Conservation (phyloP, 1,139 yeast species). For the Arxiozyma telluris region DNA sequence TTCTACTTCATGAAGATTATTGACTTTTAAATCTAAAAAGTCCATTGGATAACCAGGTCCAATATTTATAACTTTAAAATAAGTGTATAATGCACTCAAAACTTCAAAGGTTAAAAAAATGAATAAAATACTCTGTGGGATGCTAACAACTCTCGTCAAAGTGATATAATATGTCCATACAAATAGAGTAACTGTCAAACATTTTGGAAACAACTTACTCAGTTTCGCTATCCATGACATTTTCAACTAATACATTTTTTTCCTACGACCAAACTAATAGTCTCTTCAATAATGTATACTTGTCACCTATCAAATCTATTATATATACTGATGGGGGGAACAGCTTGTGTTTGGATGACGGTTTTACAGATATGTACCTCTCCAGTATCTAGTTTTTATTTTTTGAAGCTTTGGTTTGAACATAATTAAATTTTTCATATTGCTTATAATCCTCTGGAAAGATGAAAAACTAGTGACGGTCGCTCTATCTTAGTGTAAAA, state of each 20-base stretch:
- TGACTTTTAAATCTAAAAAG: conserved; percentile 35
- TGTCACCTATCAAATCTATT: too few relatives aligned
- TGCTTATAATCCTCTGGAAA: too few relatives aligned
- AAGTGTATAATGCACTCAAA: conserved; percentile 34
- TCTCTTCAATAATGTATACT: neutral
- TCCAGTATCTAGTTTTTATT: too few relatives aligned
- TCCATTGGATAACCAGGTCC: conserved; percentile 65
- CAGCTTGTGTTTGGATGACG: too few relatives aligned
- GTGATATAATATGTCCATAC: conserved; percentile 19
- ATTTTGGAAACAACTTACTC: conserved; percentile 19
- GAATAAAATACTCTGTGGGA: conserved; percentile 9
- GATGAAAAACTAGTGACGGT: too few relatives aligned
- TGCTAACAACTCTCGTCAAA: conserved; percentile 10
- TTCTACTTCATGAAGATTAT: conserved; percentile 23
- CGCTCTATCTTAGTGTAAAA: too few relatives aligned
- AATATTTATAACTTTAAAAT: conserved; percentile 42
- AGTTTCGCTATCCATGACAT: neutral
- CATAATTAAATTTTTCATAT: too few relatives aligned
- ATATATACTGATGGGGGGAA: too few relatives aligned
- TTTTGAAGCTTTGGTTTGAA: too few relatives aligned
- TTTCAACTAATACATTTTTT: neutral
- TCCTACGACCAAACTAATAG: neutral
- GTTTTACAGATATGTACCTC: too few relatives aligned
- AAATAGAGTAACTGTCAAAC: conserved; percentile 16
- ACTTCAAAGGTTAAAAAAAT: conserved; percentile 1